A percentile compares a stretch with the other conserved stretches of the same genome.
These are phyloP conservation scores for Claviceps sp. DNA, from an alignment of 2,329 filamentous ascomycete genomes.

Conservation along the genomic window DNA sequence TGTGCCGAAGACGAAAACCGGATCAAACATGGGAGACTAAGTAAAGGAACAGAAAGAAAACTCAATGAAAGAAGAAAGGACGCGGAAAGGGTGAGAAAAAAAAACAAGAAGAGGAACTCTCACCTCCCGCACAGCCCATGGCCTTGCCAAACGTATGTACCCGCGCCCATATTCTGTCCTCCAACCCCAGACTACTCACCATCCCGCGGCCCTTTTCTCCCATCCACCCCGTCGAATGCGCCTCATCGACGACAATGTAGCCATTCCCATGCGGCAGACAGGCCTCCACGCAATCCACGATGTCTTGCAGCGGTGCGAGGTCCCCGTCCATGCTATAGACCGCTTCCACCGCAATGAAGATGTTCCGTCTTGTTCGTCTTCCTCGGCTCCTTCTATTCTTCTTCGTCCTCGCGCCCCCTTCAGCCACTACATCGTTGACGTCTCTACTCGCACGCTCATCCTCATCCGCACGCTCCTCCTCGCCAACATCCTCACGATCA, in stretches of 20 bases:
- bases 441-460: slow-evolving; percentile 14
- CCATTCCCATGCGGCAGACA: slow-evolving; percentile 44
- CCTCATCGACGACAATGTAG: slow-evolving; percentile 54
- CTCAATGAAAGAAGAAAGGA: neutral
- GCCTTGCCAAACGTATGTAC: slow-evolving; percentile 57
- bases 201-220: slow-evolving; percentile 43
- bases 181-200: slow-evolving; percentile 41
- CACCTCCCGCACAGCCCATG: slow-evolving; percentile 56
- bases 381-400: slow-evolving; percentile 4
- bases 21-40: too few species aligned
- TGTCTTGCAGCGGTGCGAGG: slow-evolving; percentile 46
- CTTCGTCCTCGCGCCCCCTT: slow-evolving; percentile 10
- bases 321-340: slow-evolving; percentile 82
- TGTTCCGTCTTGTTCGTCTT: slow-evolving; percentile 32
- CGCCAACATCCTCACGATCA: slow-evolving; percentile 16
- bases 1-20: too few species aligned
- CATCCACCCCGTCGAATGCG: slow-evolving; percentile 50
- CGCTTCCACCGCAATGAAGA: slow-evolving; percentile 57
- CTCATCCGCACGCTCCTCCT: slow-evolving; percentile 24
- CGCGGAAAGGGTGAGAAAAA: too few species aligned
- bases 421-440: neutral
- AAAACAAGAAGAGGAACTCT: slow-evolving; percentile 9
- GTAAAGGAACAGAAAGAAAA: too few species aligned
- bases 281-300: slow-evolving; percentile 43
- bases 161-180: slow-evolving; percentile 41